Conservation (phyloP, 441 rosid species). For the Erodium texanum region DNA sequence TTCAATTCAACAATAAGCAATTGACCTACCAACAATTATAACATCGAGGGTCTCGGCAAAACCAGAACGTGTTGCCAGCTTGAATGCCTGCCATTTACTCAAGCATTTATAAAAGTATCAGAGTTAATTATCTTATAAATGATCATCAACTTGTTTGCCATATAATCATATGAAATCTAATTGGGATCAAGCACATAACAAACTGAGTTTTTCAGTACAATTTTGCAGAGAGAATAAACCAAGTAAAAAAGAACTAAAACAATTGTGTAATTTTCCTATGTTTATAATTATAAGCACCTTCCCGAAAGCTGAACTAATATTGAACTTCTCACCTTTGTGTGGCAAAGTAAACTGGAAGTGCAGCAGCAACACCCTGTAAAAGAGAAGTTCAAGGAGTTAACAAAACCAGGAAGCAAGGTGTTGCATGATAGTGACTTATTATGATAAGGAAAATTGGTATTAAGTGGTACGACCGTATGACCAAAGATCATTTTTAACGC, state of each 20-base stretch:
- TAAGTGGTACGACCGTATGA: not conserved
- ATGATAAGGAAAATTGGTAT: not conserved
- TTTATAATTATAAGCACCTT: not conserved
- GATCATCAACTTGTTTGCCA: not conserved
- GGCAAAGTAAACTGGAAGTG: conserved; percentile 95
- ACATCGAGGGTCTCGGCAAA: conserved; percentile 96
- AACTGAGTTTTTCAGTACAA: not conserved
- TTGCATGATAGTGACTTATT: not conserved
- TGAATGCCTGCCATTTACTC: conserved; percentile 99
- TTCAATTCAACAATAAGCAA: not conserved
- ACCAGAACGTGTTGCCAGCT: conserved; percentile 89
- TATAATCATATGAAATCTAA: not conserved
- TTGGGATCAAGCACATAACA: not conserved
- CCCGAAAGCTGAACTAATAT: conserved; percentile 15
- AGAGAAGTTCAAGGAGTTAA: conserved; percentile 18
- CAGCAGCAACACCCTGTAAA: conserved; percentile 88
- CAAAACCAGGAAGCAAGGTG: not conserved
- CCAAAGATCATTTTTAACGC: not conserved
- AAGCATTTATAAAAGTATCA: conserved; percentile 20
- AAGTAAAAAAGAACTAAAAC: not conserved
- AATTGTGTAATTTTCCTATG: not conserved
- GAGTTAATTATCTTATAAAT: conserved; percentile 15
- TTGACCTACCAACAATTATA: conserved; percentile 65
- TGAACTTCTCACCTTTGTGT: conserved; percentile 64
- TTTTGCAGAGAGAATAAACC: not conserved